Evolutionary conservation across 2,329 filamentous ascomycete species (phyloP), one percentile per base, ranked within the genome.

Genomic region (Myotisia sp.): DNA sequence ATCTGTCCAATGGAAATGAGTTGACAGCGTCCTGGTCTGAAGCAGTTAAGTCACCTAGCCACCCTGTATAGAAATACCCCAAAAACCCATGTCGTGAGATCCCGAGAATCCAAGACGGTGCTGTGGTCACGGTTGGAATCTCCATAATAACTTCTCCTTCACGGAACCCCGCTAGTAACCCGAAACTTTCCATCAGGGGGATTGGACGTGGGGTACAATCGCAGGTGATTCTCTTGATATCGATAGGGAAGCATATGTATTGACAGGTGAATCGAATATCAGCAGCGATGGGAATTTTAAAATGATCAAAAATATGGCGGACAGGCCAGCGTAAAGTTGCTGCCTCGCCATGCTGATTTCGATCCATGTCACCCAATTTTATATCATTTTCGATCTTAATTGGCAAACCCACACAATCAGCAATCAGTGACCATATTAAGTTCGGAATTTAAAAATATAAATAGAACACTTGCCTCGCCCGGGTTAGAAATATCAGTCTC

Each of bases 151-250:
- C 20, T 3, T 30, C 29, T 8, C 29, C 29, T 17, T 30, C 16
- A 12, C 7, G 9, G 18, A 30, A 9, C 14, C 29, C 29, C 12
- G 29, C 29, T 6, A 30, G 14, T 18, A 30, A 20, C 7, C n/a
- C 7, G n/a, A 8, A 6, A 5, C 6, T 6, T 20, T 30, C 16
- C 29, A 30, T 30, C 6, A 30, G n/a, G 14, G 18, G 6, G 4
- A 9, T 10, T 3, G 29, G 29, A 3, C 29, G 29, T n/a, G 29
- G 29, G 12, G 29, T 30, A 20, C 29, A 30, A 30, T 30, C 29
- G 17, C 29, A 30, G 6, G 12, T 20, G 12, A 20, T n/a, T 10
- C 18, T 30, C 18, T 20, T 30, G 17, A 30, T 20, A 20, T 20
- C 17, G 7, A 10, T 9, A 8, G 29, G 29, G 18, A 30, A 30